Conservation (phyloP, 2,329 filamentous ascomycete genomes). For the Stenocarpella maydis region DNA sequence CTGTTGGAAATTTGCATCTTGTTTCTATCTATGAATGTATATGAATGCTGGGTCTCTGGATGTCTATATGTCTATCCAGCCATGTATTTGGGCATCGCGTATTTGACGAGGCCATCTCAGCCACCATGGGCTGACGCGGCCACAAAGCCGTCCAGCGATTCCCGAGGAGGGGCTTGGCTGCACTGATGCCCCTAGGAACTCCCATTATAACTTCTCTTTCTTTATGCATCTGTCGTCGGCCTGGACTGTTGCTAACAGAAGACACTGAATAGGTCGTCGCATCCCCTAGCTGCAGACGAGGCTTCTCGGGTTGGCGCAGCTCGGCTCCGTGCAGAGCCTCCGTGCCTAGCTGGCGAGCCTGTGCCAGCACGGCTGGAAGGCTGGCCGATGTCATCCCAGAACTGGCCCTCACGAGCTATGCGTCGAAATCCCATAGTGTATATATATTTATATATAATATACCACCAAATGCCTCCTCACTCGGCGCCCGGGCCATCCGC, state of each 20-base stretch:
- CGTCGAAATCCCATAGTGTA: too few relatives aligned
- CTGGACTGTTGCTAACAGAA: neutral
- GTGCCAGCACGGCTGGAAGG: too few relatives aligned
- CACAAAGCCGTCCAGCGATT: neutral
- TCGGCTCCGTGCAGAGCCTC: neutral
- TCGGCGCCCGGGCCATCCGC: neutral
- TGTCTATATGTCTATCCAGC: neutral
- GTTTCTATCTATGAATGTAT: neutral
- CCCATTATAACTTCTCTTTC: too few relatives aligned
- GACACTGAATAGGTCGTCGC: neutral
- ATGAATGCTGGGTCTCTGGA: neutral
- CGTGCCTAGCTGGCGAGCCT: too few relatives aligned
- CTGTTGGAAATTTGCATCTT: neutral
- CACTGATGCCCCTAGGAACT: too few relatives aligned
- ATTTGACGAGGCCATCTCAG: conserved; percentile 3
- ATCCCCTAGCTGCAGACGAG: neutral
- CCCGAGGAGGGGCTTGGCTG: neutral
- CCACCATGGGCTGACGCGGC: neutral
- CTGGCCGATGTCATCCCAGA: neutral
- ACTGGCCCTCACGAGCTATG: neutral
- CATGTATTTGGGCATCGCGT: neutral
- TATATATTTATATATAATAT: neutral
- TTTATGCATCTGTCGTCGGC: neutral
- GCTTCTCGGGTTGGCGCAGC: neutral
- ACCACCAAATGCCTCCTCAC: neutral